Base-by-base conservation (phyloP, 495 filamentous ascomycete genomes). In the Darksidea phi region DNA sequence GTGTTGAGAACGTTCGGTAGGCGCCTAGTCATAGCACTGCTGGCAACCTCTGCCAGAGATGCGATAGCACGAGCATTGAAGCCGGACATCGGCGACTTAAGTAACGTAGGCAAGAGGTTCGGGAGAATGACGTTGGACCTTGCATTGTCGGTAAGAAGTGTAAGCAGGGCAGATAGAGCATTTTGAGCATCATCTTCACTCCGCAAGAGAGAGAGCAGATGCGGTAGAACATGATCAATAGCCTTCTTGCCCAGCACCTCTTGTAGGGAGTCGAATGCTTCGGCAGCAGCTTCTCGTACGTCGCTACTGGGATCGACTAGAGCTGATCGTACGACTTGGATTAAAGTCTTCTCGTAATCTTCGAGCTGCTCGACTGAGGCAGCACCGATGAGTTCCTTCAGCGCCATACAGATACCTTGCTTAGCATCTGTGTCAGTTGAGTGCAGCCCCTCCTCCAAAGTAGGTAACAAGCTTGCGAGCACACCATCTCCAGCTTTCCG, bases 11-110 rank as follows among this genome's bases (percentile, higher is more conserved):
- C 95, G 62, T 79, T 87, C 7, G 94, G 90, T 41, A 98, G 75
- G 61, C 90, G 84, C 67, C 93, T 83, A 58, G 90, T 94, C 86
- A 98, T 92, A 54, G 94, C 84, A 32, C 86, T 77, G 28, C 90
- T 86, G 23, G 95, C 92, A 48, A 97, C 94, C 74, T 91, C 84
- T 46, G 94, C 90, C 59, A 98, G 74, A 25, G 94, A 97, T 38
- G 94, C 95, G 48, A 98, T 75, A 13, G 94, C 94, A 68, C 83
- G 89, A 58, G 94, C 94, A 66, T 97, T 97, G 83, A 98, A 98
- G 5, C 86, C 80, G 4, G 89, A 86, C 59, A 98, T 95, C n/a
- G 94, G 94, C 34, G 91, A 83, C 12, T 87, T 81, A 54, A 96
- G 86, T 21, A 98, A 80, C 0, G 91, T 97, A 0, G 94, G 94